A percentile compares a stretch with the other conserved stretches of the same genome.
Conservation (phyloP, 805 yeast genomes). For the Suhomyces xylopsoci region DNA sequence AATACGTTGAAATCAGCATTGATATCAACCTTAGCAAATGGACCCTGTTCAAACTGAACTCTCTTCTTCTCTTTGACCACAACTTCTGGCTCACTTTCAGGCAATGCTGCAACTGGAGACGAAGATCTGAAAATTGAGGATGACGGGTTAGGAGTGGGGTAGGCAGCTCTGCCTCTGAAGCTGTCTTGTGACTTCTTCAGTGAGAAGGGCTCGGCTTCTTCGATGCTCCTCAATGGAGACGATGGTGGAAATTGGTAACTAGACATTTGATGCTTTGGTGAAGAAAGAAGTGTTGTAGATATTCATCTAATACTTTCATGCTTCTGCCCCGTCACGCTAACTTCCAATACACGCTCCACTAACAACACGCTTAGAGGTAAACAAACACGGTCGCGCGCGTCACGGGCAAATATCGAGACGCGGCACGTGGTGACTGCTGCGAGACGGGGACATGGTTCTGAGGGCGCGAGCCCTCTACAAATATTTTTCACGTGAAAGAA, state of each 20-base stretch:
- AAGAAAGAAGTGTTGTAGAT: not conserved
- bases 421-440: not conserved
- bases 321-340: not conserved
- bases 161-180: conserved; percentile 27
- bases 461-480: not conserved
- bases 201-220: conserved; percentile 17
- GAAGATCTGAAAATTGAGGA: conserved; percentile 41
- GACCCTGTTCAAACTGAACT: conserved; percentile 9
- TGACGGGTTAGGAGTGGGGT: conserved; percentile 76
- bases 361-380: conserved; percentile 1
- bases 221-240: conserved; percentile 41
- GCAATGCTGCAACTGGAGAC: conserved; percentile 27
- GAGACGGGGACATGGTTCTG: not conserved
- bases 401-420: not conserved
- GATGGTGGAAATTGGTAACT: conserved; percentile 49
- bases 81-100: conserved; percentile 2
- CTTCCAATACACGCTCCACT: not conserved
- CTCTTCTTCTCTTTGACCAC: conserved; percentile 6
- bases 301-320: not conserved
- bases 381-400: conserved; percentile 2
- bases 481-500: not conserved
- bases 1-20: conserved; percentile 35
- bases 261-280: conserved; percentile 12
- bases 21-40: conserved; percentile 15
- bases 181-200: conserved; percentile 7